Evolutionary conservation across 2,329 filamentous ascomycete species (phyloP).

Genomic region (Paecilomyces sp.): DNA sequence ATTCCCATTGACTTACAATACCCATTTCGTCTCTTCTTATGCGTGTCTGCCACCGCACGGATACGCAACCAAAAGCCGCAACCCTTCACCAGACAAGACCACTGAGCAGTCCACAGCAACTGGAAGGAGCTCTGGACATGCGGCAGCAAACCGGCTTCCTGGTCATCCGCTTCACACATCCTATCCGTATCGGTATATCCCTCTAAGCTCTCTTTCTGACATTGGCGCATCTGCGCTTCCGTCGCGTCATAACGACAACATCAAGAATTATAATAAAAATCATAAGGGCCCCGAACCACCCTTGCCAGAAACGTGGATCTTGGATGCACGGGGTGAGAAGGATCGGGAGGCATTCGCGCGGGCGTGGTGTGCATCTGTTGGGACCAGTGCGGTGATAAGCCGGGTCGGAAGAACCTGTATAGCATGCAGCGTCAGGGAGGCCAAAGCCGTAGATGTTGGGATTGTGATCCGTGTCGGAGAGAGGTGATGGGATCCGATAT

Average conservation of each 20-base stretch:
- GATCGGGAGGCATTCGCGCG: conserved; percentile 34
- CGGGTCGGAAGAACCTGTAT: conserved; percentile 31
- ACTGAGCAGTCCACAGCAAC: background rate
- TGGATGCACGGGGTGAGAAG: conserved; percentile 27
- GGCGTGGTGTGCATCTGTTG: conserved; percentile 39
- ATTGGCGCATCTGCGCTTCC: conserved; percentile 10
- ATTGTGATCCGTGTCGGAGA: conserved; percentile 33
- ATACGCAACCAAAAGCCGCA: conserved; percentile 10
- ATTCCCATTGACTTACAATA: conserved; percentile 42
- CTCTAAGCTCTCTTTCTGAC: conserved; percentile 16
- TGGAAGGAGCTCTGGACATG: background rate
- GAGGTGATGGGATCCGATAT: background rate
- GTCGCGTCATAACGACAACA: background rate
- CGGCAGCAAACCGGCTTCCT: conserved; percentile 20
- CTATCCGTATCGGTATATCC: conserved; percentile 25
- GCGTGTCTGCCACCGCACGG: conserved; percentile 44
- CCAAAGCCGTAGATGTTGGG: conserved; percentile 30
- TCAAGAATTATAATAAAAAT: too few relatives aligned
- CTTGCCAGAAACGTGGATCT: conserved; percentile 16
- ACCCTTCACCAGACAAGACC: background rate
- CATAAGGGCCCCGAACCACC: conserved; percentile 5
- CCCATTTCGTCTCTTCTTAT: conserved; percentile 49
- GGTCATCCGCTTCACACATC: conserved; percentile 31
- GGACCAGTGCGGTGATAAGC: conserved; percentile 34
- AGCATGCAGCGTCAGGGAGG: conserved; percentile 37